Conservation (phyloP, 106 monocot genomes). For the Hemerocallis citrina region DNA sequence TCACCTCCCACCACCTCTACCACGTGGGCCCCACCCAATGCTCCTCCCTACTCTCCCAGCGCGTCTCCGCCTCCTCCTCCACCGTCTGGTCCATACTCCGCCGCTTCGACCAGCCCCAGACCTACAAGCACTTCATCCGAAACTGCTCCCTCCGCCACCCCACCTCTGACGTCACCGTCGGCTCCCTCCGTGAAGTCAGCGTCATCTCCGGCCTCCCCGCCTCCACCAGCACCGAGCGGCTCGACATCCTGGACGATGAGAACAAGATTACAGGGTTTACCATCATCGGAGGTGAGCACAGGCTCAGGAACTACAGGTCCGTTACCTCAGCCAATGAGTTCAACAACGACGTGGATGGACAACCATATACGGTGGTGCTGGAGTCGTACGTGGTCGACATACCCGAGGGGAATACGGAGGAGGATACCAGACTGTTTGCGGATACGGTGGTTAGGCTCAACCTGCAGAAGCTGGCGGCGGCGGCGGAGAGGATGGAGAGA, state of each 20-base stretch:
- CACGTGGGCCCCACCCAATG: conserved; percentile 30
- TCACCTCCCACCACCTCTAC: conserved; percentile 44
- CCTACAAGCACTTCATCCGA: conserved; percentile 73
- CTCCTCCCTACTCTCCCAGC: conserved; percentile 61
- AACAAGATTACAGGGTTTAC: conserved; percentile 42
- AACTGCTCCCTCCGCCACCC: conserved; percentile 40
- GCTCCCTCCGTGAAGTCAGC: conserved; percentile 74
- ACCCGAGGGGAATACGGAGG: conserved; percentile 73
- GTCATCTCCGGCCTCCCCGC: conserved; percentile 85
- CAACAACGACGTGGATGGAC: background rate
- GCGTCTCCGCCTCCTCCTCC: conserved; percentile 35
- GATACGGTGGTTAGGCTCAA: conserved; percentile 66
- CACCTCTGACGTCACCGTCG: conserved; percentile 23
- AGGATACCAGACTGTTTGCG: conserved; percentile 71
- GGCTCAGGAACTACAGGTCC: conserved; percentile 62
- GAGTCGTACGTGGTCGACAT: conserved; percentile 78
- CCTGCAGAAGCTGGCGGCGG: conserved; percentile 60
- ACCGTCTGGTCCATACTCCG: conserved; percentile 67
- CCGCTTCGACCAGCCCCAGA: conserved; percentile 71
- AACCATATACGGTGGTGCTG: conserved; percentile 43
- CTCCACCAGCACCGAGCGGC: conserved; percentile 69
- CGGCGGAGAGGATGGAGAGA: conserved; percentile 20
- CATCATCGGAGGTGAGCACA: conserved; percentile 80
- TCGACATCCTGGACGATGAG: conserved; percentile 69
- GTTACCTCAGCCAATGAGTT: conserved; percentile 57